Conservation (phyloP, 169 alveolate species). For the Fabrea salina region DNA sequence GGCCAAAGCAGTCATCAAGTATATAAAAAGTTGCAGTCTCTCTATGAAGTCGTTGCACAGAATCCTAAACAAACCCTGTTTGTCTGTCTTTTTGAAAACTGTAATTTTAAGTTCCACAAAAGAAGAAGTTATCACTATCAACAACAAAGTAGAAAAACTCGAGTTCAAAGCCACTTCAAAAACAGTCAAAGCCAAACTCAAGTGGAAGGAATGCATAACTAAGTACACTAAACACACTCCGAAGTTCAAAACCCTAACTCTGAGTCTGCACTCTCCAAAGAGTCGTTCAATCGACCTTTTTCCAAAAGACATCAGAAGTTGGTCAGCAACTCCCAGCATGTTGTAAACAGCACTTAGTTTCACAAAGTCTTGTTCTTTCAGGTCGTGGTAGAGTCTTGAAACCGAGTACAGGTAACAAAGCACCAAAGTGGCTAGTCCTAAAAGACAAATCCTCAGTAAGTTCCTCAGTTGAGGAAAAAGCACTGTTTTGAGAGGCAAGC, state of each 20-base stretch:
- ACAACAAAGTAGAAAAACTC: not conserved
- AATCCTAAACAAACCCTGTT: not conserved
- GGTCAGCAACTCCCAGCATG: conserved; percentile 6
- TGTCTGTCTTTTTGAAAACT: conserved; percentile 15
- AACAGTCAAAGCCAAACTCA: not conserved
- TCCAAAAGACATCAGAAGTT: conserved; percentile 23
- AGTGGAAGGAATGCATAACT: not conserved
- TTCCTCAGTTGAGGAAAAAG: not conserved
- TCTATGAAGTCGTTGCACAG: conserved; percentile 17
- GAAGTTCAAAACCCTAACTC: not conserved
- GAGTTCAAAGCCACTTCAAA: conserved; percentile 34
- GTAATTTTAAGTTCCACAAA: conserved; percentile 28
- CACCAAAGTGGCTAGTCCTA: not conserved
- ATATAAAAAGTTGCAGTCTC: conserved; percentile 1
- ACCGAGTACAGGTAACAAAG: not conserved
- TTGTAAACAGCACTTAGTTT: conserved; percentile 9
- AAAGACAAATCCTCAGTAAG: not conserved
- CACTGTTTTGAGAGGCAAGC: not conserved
- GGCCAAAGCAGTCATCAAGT: not conserved
- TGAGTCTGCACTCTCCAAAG: not conserved
- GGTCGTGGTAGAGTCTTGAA: conserved; percentile 3
- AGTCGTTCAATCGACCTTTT: not conserved
- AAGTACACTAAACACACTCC: not conserved
- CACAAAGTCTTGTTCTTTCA: conserved; percentile 33
- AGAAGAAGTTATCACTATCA: not conserved